Evolutionary conservation across 1,284 basidiomycete genomes (phyloP), one percentile per base, ranked within the genome.

Genomic region (Melampsora americana): DNA sequence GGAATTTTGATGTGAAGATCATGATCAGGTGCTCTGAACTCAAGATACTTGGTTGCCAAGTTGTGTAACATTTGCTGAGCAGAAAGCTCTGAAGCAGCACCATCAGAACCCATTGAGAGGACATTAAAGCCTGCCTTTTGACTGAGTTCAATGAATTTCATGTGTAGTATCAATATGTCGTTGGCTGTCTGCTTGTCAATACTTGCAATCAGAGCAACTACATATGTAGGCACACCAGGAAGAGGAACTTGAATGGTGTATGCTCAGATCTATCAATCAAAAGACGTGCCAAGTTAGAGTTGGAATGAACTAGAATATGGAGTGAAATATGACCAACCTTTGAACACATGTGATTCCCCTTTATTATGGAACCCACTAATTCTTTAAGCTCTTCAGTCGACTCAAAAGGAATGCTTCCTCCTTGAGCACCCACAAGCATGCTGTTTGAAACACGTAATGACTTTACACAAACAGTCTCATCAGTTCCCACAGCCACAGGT

Each of bases 361-460:
- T 16, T 6, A 65, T 39, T 5, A 65, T 65, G 35, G 18, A 11
- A 18, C 44, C 5, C n/a, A 42, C 44, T 39, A 65, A 32, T 14
- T 32, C 14, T 30, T 65, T 65, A 6, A 65, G 32, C 14, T 65
- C 11, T 12, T 65, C 62, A 20, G 35, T 42, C 5, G 62, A 32
- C 18, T 65, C 62, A 65, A 65, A 65, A n/a, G 35, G 35, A 18
- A 65, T 35, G 23, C 44, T 42, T 35, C 62, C 62, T 14, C 62
- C 62, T 26, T 65, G 62, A 65, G 62, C 62, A 65, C 62, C 62
- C 35, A 65, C 62, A 65, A 65, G 62, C n/a, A 65, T 39, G 1
- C 62, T 30, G 35, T 65, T 65, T 18, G 35, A 42, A 65, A 35
- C 26, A 39, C 62, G 30, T 39, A 65, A 26, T 5, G 18, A n/a